These are phyloP conservation scores for Colletotrichum lindemuthianum DNA, from an alignment of 2,329 filamentous ascomycete genomes.

Conservation along the genomic window DNA sequence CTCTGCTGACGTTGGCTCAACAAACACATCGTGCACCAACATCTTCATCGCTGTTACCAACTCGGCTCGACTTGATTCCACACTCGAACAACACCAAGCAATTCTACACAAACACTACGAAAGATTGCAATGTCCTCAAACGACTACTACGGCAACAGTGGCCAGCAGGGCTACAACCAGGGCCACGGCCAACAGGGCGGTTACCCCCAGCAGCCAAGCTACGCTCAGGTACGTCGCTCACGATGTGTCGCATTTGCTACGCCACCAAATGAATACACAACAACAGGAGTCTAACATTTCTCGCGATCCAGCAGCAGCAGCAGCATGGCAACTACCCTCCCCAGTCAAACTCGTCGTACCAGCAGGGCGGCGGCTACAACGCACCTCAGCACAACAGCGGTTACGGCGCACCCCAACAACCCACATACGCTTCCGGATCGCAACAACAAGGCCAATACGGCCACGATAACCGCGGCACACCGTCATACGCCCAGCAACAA, in stretches of 20 bases:
- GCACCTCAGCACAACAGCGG: conserved; percentile 30
- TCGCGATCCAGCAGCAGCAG: conserved; percentile 28
- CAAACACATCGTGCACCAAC: neutral
- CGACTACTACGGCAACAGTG: conserved; percentile 50
- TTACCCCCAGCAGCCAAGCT: conserved; percentile 39
- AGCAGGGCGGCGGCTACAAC: conserved; percentile 37
- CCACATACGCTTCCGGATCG: conserved; percentile 30
- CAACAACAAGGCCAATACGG: conserved; percentile 45
- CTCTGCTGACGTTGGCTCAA: neutral
- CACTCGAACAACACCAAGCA: neutral
- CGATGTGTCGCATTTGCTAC: neutral
- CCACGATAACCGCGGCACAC: conserved; percentile 41
- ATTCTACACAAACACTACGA: neutral
- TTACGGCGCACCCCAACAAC: conserved; percentile 34
- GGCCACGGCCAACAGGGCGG: conserved; percentile 37
- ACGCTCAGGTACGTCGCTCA: conserved; percentile 40
- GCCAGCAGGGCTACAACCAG: conserved; percentile 38
- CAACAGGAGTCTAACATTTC: conserved; percentile 4
- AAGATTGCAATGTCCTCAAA: conserved; percentile 47
- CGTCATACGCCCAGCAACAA: conserved; percentile 37
- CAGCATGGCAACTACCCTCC: conserved; percentile 35
- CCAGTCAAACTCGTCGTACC: conserved; percentile 37
- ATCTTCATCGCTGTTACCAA: neutral
- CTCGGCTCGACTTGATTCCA: neutral
- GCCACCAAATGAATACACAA: neutral